A percentile compares a stretch with the other conserved stretches of the same genome.
Conservation (phyloP, 2,329 filamentous ascomycete genomes). For the Fusarium musae region DNA sequence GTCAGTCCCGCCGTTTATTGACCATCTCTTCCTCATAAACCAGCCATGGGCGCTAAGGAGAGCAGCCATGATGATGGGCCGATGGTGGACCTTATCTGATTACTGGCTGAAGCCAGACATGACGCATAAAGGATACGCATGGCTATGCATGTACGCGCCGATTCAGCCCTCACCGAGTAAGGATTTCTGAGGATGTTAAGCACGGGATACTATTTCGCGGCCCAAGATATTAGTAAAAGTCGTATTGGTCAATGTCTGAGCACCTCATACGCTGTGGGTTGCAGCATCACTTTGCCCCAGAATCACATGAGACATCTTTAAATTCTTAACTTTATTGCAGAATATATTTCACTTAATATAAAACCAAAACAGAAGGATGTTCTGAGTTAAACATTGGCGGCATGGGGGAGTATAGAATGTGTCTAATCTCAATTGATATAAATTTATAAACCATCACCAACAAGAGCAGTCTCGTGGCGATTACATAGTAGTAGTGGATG, state of each 20-base stretch:
- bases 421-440: not conserved
- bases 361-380: not conserved
- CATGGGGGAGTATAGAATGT: not conserved
- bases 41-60: constrained; percentile 21
- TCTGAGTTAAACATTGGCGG: not conserved
- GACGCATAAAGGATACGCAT: constrained; percentile 12
- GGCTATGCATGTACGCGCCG: constrained; percentile 15
- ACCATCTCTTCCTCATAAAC: constrained; percentile 7
- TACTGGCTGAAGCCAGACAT: constrained; percentile 2
- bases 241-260: not conserved
- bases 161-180: not conserved
- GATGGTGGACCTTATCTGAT: constrained; percentile 30
- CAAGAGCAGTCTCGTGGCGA: constrained; percentile 15
- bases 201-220: not conserved
- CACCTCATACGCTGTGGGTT: not conserved
- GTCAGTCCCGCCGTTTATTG: not conserved
- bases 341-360: no score
- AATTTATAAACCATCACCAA: not conserved
- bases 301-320: not conserved
- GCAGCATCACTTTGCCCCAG: not conserved
- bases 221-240: not conserved
- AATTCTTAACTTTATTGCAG: no score
- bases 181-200: not conserved
- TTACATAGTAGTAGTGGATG: constrained; percentile 13
- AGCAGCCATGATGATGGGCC: constrained; percentile 34